phyloP scores from a whole-genome alignment of 768 basidiomycete genomes.

The Boletus fagicola region DNA sequence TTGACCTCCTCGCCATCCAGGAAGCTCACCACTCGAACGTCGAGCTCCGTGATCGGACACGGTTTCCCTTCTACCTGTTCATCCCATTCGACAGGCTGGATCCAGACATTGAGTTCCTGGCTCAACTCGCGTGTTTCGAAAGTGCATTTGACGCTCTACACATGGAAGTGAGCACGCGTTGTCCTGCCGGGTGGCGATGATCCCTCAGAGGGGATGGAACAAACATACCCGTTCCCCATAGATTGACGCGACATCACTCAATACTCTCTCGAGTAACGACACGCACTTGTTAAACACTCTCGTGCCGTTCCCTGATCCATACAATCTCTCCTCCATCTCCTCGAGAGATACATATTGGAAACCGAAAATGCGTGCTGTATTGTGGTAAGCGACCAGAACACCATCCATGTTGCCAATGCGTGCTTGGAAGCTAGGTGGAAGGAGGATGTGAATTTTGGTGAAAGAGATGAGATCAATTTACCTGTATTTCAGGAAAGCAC shows the following conservation, averaged over 20 bases:
- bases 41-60: conserved; percentile 56
- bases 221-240: conserved; percentile 65
- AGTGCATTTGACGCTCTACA: conserved; percentile 55
- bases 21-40: conserved; percentile 47
- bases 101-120: conserved; percentile 57
- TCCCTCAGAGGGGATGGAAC: neutral
- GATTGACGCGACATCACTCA: conserved; percentile 52
- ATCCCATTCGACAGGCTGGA: conserved; percentile 57
- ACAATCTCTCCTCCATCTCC: conserved; percentile 85
- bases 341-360: conserved; percentile 89
- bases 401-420: conserved; percentile 98
- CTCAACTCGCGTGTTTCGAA: conserved; percentile 54
- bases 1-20: conserved; percentile 37
- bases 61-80: conserved; percentile 33
- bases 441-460: neutral
- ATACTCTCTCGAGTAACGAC: conserved; percentile 62
- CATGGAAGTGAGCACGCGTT: neutral
- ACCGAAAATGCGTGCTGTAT: conserved; percentile 82
- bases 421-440: conserved; percentile 74
- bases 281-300: conserved; percentile 77
- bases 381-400: conserved; percentile 84
- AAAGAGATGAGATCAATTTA: conserved; percentile 26
- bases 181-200: neutral
- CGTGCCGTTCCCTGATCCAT: conserved; percentile 57
- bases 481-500: conserved; percentile 94